A percentile compares a stretch with the other conserved stretches of the same genome.
phyloP scores from a whole-genome alignment of 192 early-diverging fungal species.

The Diversispora epigaea region DNA sequence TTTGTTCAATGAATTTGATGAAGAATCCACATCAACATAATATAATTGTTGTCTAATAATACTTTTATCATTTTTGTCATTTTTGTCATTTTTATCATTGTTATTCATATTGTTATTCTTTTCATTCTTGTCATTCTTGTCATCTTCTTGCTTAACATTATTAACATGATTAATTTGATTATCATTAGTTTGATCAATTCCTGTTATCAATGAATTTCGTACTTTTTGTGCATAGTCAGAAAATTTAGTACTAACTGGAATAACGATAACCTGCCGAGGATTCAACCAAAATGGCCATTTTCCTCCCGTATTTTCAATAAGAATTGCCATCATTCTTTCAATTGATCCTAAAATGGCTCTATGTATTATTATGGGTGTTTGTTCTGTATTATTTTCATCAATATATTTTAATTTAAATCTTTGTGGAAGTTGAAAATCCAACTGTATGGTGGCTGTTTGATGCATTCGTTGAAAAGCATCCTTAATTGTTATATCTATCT shows the following conservation, averaged over 20 bases:
- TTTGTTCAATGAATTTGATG: constrained; percentile 68
- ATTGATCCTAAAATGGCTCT: constrained; percentile 87
- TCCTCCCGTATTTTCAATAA: constrained; percentile 90
- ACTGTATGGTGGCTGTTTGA: constrained; percentile 93
- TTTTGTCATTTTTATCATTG: too few species aligned
- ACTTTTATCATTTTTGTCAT: too few species aligned
- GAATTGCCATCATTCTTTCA: constrained; percentile 93
- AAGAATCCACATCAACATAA: constrained; percentile 78
- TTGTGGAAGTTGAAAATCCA: constrained; percentile 92
- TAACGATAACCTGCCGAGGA: constrained; percentile 85
- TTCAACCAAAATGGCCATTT: constrained; percentile 95
- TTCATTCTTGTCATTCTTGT: too few species aligned
- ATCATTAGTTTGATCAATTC: not conserved
- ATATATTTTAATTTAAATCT: constrained; percentile 79
- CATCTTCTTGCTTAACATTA: too few species aligned
- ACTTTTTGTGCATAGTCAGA: constrained; percentile 69
- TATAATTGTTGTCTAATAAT: constrained; percentile 34
- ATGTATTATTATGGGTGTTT: constrained; percentile 92
- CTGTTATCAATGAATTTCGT: constrained; percentile 37
- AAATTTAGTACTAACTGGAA: constrained; percentile 66
- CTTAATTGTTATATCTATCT: constrained; percentile 85
- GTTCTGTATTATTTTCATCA: constrained; percentile 59
- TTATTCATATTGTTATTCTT: too few species aligned
- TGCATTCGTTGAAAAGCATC: constrained; percentile 81
- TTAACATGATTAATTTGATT: too few species aligned